Evolutionary conservation across 345 rosid genomes (phyloP).

Genomic region (Murraya paniculata): DNA sequence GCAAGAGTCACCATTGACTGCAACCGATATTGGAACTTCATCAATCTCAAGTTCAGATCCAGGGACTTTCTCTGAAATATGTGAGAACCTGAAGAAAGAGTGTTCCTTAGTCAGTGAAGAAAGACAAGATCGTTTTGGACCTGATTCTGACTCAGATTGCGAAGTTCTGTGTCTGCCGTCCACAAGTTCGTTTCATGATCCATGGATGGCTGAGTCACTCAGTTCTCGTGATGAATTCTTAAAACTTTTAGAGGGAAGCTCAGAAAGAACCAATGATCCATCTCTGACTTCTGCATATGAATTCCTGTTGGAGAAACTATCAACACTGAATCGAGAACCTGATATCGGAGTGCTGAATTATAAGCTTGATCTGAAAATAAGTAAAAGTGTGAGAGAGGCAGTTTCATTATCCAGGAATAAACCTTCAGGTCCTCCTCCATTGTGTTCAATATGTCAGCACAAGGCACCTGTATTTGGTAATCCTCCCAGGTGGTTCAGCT

Average conservation of each 20-base stretch:
- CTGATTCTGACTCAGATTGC: slow-evolving; percentile 67
- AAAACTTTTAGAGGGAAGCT: slow-evolving; percentile 37
- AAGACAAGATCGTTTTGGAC: slow-evolving; percentile 44
- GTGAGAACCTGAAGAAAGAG: slow-evolving; percentile 54
- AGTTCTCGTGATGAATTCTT: slow-evolving; percentile 44
- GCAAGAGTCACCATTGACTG: slow-evolving; percentile 59
- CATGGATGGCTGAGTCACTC: slow-evolving; percentile 50
- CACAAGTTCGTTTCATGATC: slow-evolving; percentile 41
- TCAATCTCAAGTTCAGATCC: slow-evolving; percentile 92
- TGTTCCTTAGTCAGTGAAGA: slow-evolving; percentile 41
- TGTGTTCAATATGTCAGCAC: slow-evolving; percentile 91
- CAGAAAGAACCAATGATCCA: slow-evolving; percentile 35
- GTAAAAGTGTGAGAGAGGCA: slow-evolving; percentile 85
- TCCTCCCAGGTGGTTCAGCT: slow-evolving; percentile 97
- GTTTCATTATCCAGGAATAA: slow-evolving; percentile 70
- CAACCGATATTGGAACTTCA: slow-evolving; percentile 75
- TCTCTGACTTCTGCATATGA: slow-evolving; percentile 40
- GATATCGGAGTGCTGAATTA: slow-evolving; percentile 39
- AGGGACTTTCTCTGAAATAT: slow-evolving; percentile 58
- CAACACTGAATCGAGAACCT: slow-evolving; percentile 51
- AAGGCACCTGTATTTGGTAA: slow-evolving; percentile 91
- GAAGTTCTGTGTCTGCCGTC: slow-evolving; percentile 51
- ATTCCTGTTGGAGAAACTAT: slow-evolving; percentile 45
- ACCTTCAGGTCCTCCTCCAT: slow-evolving; percentile 92
- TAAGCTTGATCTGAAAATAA: slow-evolving; percentile 50